A percentile compares a stretch with the other conserved stretches of the same genome.
phyloP scores from a whole-genome alignment of 2,329 filamentous ascomycete species.

The Xylariaceae sp. region DNA sequence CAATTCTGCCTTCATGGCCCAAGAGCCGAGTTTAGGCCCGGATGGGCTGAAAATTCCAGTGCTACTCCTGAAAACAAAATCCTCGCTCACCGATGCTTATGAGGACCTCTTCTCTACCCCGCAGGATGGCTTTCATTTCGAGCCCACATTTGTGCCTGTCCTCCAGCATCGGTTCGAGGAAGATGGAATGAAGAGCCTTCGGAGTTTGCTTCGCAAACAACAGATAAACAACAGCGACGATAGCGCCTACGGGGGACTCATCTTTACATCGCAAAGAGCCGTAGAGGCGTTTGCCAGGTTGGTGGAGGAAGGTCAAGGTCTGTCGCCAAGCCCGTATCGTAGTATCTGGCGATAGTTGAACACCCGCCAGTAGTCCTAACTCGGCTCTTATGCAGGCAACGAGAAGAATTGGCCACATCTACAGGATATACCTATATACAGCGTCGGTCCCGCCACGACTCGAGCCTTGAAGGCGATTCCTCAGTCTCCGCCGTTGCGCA shows the following conservation, averaged over 20 bases:
- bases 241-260: slow-evolving; percentile 71
- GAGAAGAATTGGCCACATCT: slow-evolving; percentile 57
- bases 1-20: slow-evolving; percentile 26
- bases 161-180: slow-evolving; percentile 73
- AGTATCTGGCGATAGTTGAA: slow-evolving; percentile 17
- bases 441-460: slow-evolving; percentile 81
- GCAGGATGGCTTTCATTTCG: slow-evolving; percentile 54
- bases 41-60: slow-evolving; percentile 54
- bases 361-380: slow-evolving; percentile 17
- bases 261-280: slow-evolving; percentile 84
- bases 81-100: slow-evolving; percentile 73
- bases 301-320: slow-evolving; percentile 58
- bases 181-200: slow-evolving; percentile 60
- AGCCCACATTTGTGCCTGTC: slow-evolving; percentile 76
- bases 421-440: slow-evolving; percentile 69
- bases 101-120: slow-evolving; percentile 66
- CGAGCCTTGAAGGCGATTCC: slow-evolving; percentile 68
- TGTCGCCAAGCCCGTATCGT: slow-evolving; percentile 10
- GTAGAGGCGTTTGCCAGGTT: slow-evolving; percentile 77
- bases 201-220: slow-evolving; percentile 52
- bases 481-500: slow-evolving; percentile 58
- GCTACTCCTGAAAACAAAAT: slow-evolving; percentile 79
- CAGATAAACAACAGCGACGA: slow-evolving; percentile 48
- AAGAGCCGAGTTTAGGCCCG: slow-evolving; percentile 1
- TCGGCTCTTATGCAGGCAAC: slow-evolving; percentile 36